phyloP scores from a whole-genome alignment of 2,329 filamentous ascomycete genomes.

The Xylariaceae sp. region DNA sequence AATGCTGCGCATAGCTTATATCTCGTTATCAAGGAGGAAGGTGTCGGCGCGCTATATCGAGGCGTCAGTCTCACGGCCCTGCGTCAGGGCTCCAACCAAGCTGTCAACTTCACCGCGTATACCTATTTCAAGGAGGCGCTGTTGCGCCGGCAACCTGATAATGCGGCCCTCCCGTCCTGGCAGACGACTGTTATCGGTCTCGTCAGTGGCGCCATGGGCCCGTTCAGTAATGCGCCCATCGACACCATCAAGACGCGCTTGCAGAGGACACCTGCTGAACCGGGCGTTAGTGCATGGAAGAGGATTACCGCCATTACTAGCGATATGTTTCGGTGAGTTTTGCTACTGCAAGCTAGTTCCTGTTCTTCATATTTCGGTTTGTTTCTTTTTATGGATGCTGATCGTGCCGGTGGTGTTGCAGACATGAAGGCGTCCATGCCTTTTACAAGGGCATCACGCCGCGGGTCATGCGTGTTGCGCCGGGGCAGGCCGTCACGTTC shows the following conservation, averaged over 20 bases:
- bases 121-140: constrained; percentile 82
- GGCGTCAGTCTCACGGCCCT: constrained; percentile 91
- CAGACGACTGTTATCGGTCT: constrained; percentile 90
- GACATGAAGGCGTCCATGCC: constrained; percentile 85
- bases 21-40: constrained; percentile 90
- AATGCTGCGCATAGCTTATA: constrained; percentile 80
- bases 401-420: constrained; percentile 33
- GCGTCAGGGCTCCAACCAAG: constrained; percentile 93
- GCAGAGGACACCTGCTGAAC: constrained; percentile 80
- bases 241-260: constrained; percentile 98
- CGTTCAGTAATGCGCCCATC: constrained; percentile 93
- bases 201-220: constrained; percentile 89
- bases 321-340: constrained; percentile 72
- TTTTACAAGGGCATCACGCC: constrained; percentile 99
- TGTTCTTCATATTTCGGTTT: background rate
- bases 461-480: constrained; percentile 93
- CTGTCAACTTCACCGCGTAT: constrained; percentile 98
- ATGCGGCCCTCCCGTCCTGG: constrained; percentile 62
- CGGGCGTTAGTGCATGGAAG: constrained; percentile 72
- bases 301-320: constrained; percentile 73
- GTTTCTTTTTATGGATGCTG: background rate
- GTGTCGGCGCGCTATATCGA: constrained; percentile 79
- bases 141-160: constrained; percentile 57
- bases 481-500: constrained; percentile 77
- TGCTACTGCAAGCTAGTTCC: background rate